Base-by-base conservation (phyloP, 352 stramenopile genomes). In the Albugo laibachii region DNA sequence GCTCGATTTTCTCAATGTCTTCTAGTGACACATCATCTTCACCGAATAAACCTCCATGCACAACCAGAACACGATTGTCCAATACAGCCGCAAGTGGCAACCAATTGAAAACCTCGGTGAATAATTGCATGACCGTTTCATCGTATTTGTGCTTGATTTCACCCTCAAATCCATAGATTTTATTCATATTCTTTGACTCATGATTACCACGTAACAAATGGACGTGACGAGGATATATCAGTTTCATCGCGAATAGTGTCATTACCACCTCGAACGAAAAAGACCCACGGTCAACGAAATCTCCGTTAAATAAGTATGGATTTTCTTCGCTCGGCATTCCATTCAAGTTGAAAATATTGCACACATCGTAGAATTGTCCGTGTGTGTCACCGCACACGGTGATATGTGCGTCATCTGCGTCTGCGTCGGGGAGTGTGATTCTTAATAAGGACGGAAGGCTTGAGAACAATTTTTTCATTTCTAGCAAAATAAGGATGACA, bases 111-210 rank as follows among this genome's bases (percentile, higher is more conserved):
- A 97, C 87, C 60, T 99, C 94, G n/a, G 94, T 89, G 72, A 99
- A 99, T 31, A 99, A 74, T 40, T 89, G 67, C 82, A 99, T 98
- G 37, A 99, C 94, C n/a, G 85, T 95, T 39, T 96, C 83, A 63
- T 99, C 95, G 69, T 97, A 99, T 65, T 99, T 99, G 69, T 97
- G 87, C 67, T 96, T 98, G 44, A 97, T 92, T 65, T 99, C 96
- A 31, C 95, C 95, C 53, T 98, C 94, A 58, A 99, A 99, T 16
- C 96, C 96, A 63, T 99, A 99, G 46, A 99, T 98, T 60, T 98
- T 97, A 75, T 99, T 99, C 93, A 99, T 99, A 65, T 98, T 98
- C 67, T 97, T 97, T 24, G 89, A 98, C 69, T 99, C 94, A 63
- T 99, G 94, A 69, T 99, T 99, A 11, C 94, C 94, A 46, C 95